These are phyloP conservation scores for Pichia phayaonensis DNA, from an alignment of 805 yeast species.

Conservation along the genomic window DNA sequence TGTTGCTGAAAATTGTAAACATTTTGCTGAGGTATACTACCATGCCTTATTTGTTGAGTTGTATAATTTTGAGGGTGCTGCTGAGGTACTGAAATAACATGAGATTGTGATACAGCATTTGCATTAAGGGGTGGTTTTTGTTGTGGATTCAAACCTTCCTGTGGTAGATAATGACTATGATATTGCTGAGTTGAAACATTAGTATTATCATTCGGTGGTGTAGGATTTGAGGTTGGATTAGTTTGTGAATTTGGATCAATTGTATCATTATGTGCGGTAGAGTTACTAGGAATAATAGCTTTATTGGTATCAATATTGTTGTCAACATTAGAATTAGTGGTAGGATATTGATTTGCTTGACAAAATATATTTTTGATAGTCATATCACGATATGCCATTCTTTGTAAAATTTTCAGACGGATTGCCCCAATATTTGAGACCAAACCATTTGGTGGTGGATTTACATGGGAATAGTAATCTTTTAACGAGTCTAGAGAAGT, in stretches of 20 bases:
- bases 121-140: background rate
- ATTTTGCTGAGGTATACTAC: background rate
- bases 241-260: background rate
- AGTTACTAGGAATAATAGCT: too few relatives aligned
- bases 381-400: conserved; percentile 29
- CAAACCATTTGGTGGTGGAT: conserved; percentile 3
- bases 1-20: background rate
- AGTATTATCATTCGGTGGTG: background rate
- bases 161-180: background rate
- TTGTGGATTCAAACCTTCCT: background rate
- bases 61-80: background rate
- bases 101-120: background rate
- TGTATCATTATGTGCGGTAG: too few relatives aligned
- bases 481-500: conserved; percentile 37
- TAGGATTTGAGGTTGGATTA: background rate
- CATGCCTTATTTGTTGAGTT: background rate
- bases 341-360: conserved; percentile 8
- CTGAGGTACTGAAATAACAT: background rate
- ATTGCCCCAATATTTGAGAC: conserved; percentile 21
- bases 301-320: background rate
- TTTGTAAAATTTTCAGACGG: conserved; percentile 22
- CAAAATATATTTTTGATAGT: conserved; percentile 16
- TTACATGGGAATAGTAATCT: conserved; percentile 13
- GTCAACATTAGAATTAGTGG: too few relatives aligned
- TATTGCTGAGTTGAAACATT: background rate